These are phyloP conservation scores for Candida sonorensis DNA, from an alignment of 805 yeast species.

Conservation along the genomic window DNA sequence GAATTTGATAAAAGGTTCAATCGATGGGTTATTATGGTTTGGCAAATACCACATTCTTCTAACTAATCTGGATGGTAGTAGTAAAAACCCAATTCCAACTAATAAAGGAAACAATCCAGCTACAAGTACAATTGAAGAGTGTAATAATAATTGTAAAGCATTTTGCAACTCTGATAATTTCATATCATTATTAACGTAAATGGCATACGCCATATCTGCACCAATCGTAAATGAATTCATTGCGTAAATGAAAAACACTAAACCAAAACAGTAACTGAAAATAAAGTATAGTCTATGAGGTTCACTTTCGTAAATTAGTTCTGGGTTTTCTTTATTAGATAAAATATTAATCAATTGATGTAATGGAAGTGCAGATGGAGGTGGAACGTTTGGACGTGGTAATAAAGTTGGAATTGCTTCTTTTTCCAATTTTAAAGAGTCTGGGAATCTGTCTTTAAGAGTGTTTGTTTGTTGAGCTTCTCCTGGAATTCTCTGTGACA, in stretches of 20 bases:
- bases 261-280: conserved; percentile 59
- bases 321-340: conserved; percentile 49
- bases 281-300: conserved; percentile 74
- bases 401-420: conserved; percentile 60
- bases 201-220: conserved; percentile 17
- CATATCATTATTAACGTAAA: conserved; percentile 26
- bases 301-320: conserved; percentile 75
- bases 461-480: conserved; percentile 40
- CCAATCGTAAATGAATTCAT: conserved; percentile 34
- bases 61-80: conserved; percentile 63
- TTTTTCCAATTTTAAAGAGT: conserved; percentile 52
- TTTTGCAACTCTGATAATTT: conserved; percentile 19
- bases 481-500: conserved; percentile 48
- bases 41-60: conserved; percentile 77
- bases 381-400: conserved; percentile 75
- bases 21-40: conserved; percentile 42
- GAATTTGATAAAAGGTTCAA: conserved; percentile 41
- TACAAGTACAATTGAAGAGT: conserved; percentile 27
- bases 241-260: conserved; percentile 65
- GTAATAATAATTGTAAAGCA: conserved; percentile 18
- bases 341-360: conserved; percentile 56
- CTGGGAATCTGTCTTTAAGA: conserved; percentile 54
- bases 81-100: conserved; percentile 33
- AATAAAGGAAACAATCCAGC: conserved; percentile 37
- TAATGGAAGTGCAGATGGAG: conserved; percentile 54